Percentiles rank a stretch among this genome's conserved stretches.
phyloP scores from a whole-genome alignment of 805 yeast genomes.

The Yamadazyma nakazawae region DNA sequence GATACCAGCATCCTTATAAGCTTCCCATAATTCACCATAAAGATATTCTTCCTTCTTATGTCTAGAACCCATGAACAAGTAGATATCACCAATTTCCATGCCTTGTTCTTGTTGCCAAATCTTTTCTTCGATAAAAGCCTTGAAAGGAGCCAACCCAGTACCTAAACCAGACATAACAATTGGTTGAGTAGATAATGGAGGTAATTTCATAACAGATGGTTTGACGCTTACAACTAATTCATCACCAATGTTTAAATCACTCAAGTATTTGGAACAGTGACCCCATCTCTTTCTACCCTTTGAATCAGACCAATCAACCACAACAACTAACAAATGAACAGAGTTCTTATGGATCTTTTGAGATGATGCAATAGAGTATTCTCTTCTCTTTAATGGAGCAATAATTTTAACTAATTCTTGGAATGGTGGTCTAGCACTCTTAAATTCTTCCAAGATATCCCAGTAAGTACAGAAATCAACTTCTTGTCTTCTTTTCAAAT shows the following conservation, averaged over 20 bases:
- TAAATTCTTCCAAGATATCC: conserved; percentile 76
- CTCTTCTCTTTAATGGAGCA: conserved; percentile 92
- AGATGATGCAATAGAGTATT: conserved; percentile 95
- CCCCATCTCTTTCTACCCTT: conserved; percentile 86
- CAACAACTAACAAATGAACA: conserved; percentile 87
- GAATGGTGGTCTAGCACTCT: conserved; percentile 75
- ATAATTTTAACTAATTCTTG: conserved; percentile 68
- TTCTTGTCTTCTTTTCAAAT: conserved; percentile 80
- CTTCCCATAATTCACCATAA: conserved; percentile 97
- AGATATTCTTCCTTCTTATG: conserved; percentile 93
- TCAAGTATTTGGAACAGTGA: conserved; percentile 87
- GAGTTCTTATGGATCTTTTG: conserved; percentile 90
- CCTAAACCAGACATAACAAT: conserved; percentile 96
- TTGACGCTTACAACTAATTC: conserved; percentile 92
- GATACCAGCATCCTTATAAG: conserved; percentile 86
- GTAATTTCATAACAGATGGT: conserved; percentile 96
- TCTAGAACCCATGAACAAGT: conserved; percentile 87
- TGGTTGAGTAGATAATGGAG: conserved; percentile 82
- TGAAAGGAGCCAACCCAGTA: conserved; percentile 97
- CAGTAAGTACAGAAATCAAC: conserved; percentile 77
- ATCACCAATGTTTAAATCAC: conserved; percentile 74
- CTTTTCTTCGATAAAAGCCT: conserved; percentile 95
- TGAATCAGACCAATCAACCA: conserved; percentile 91
- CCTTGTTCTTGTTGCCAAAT: conserved; percentile 92
- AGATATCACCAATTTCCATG: conserved; percentile 81